phyloP scores from a whole-genome alignment of 352 stramenopile species.

The Thalassiosira pacifica region DNA sequence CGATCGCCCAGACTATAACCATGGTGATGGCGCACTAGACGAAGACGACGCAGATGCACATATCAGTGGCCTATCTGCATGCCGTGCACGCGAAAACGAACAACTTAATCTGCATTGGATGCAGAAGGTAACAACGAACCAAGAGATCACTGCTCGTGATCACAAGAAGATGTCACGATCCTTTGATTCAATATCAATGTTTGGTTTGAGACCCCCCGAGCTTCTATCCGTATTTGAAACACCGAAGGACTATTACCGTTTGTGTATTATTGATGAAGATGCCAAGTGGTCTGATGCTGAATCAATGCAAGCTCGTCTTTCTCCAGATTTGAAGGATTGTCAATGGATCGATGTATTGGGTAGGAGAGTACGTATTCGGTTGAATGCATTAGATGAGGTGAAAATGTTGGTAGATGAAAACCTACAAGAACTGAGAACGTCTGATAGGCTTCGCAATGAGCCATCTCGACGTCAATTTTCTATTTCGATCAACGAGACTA shows the following conservation, averaged over 20 bases:
- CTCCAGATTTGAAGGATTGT: background rate
- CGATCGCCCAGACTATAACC: background rate
- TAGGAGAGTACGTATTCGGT: background rate
- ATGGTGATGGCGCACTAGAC: background rate
- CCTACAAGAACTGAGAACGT: background rate
- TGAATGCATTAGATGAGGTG: background rate
- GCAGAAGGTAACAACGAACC: background rate
- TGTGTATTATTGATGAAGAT: background rate
- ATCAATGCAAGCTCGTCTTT: background rate
- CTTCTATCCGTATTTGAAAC: background rate
- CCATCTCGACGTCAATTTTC: slow-evolving; percentile 4
- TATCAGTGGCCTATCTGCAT: background rate
- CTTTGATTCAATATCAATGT: slow-evolving; percentile 33
- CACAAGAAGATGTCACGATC: background rate
- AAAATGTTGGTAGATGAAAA: slow-evolving; percentile 11
- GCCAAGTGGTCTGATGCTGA: background rate
- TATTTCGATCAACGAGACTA: slow-evolving; percentile 3
- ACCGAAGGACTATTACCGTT: slow-evolving; percentile 24
- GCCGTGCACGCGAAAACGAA: background rate
- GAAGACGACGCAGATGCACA: slow-evolving; percentile 6
- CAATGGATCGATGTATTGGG: background rate
- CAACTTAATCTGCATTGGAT: slow-evolving; percentile 3
- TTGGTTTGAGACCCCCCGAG: slow-evolving; percentile 25
- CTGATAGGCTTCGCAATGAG: background rate
- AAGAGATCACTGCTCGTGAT: background rate